Evolutionary conservation across 2,329 filamentous ascomycete genomes (phyloP).

Genomic region (Cladosporium oxysporum): DNA sequence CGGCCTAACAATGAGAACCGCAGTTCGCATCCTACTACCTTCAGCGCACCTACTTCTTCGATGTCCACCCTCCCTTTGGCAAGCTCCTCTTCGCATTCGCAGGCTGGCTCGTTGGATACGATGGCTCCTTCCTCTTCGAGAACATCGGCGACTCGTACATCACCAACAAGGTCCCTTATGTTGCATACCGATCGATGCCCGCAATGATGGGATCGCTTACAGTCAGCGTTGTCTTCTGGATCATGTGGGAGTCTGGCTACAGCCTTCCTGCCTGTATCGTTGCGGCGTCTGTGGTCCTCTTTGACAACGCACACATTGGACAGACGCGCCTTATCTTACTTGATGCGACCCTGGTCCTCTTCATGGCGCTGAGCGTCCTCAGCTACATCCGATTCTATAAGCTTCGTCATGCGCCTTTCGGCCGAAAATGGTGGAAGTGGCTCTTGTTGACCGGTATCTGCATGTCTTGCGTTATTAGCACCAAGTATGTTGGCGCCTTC

Average conservation of each 20-base stretch:
- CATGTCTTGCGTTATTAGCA: slow-evolving; percentile 95
- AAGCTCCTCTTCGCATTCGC: slow-evolving; percentile 97
- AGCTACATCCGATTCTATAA: slow-evolving; percentile 99
- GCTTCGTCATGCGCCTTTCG: slow-evolving; percentile 82
- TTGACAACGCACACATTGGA: slow-evolving; percentile 97
- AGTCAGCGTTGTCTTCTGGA: slow-evolving; percentile 89
- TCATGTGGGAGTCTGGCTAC: slow-evolving; percentile 99
- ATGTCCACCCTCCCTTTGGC: slow-evolving; percentile 96
- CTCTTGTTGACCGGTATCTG: slow-evolving; percentile 90
- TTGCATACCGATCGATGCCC: slow-evolving; percentile 91
- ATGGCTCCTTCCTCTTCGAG: slow-evolving; percentile 96
- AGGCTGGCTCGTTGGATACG: slow-evolving; percentile 96
- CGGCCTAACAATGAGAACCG: slow-evolving; percentile 7
- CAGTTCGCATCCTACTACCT: slow-evolving; percentile 72
- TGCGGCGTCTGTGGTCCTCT: slow-evolving; percentile 80
- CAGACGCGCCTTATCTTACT: slow-evolving; percentile 94
- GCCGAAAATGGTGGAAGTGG: slow-evolving; percentile 99
- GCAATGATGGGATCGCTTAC: slow-evolving; percentile 90
- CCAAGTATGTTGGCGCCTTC: slow-evolving; percentile 95
- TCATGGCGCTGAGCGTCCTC: slow-evolving; percentile 92
- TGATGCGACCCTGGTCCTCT: slow-evolving; percentile 89
- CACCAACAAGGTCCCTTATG: slow-evolving; percentile 93
- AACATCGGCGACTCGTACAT: slow-evolving; percentile 99
- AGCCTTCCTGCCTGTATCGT: slow-evolving; percentile 89
- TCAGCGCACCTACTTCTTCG: slow-evolving; percentile 98